phyloP scores from a whole-genome alignment of 1,139 yeast species.

The Candida gigantensis region DNA sequence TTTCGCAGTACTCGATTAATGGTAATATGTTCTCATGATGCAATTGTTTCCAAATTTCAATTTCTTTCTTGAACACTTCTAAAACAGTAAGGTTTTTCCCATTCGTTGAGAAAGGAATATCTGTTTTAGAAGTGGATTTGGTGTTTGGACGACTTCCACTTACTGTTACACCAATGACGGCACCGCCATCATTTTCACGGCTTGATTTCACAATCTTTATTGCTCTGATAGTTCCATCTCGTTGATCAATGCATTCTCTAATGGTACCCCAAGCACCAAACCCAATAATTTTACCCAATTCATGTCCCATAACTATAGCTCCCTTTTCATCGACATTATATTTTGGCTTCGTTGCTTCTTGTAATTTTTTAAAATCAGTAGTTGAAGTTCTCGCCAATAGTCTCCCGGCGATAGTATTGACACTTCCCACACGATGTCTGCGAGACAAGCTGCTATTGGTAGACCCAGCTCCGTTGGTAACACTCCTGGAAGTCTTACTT shows the following conservation, averaged over 20 bases:
- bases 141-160: conserved; percentile 12
- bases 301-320: conserved; percentile 58
- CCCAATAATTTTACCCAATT: conserved; percentile 77
- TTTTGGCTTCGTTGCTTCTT: conserved; percentile 25
- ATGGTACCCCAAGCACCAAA: conserved; percentile 92
- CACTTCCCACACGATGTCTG: conserved; percentile 33
- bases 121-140: conserved; percentile 11
- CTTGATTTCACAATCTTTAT: conserved; percentile 71
- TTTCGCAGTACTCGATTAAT: conserved; percentile 61
- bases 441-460: conserved; percentile 29
- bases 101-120: conserved; percentile 4
- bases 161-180: neutral
- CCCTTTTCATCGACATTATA: conserved; percentile 60
- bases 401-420: conserved; percentile 46
- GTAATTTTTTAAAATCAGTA: conserved; percentile 35
- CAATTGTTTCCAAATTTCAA: conserved; percentile 70
- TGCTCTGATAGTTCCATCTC: conserved; percentile 56
- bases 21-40: conserved; percentile 56
- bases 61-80: conserved; percentile 67
- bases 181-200: conserved; percentile 24
- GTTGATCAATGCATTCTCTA: conserved; percentile 58
- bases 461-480: conserved; percentile 18
- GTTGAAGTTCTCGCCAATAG: conserved; percentile 42
- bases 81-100: conserved; percentile 33
- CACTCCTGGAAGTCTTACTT: conserved; percentile 22